phyloP scores from a whole-genome alignment of 2,329 filamentous ascomycete species.

The Fusarium marasasianum region DNA sequence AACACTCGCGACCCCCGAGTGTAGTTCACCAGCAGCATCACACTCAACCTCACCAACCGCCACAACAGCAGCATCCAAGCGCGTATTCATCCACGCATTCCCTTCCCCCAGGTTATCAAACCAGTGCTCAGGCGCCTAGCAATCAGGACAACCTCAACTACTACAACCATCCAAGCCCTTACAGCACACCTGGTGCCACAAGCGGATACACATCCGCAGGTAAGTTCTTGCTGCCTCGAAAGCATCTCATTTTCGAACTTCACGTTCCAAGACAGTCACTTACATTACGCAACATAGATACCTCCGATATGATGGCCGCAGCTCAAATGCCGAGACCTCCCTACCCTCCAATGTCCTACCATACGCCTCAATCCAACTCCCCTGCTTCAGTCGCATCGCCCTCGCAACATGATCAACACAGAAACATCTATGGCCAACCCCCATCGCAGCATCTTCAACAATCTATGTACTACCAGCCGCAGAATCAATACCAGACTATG shows the following conservation, averaged over 20 bases:
- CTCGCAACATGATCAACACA: conserved; percentile 87
- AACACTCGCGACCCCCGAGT: conserved; percentile 76
- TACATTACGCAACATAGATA: conserved; percentile 54
- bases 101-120: conserved; percentile 73
- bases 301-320: conserved; percentile 74
- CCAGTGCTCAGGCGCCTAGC: conserved; percentile 68
- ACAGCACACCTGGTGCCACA: conserved; percentile 82
- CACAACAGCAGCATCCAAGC: conserved; percentile 69
- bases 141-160: conserved; percentile 76
- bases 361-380: conserved; percentile 94
- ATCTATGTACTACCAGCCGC: conserved; percentile 78
- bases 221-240: conserved; percentile 57
- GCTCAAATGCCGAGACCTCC: conserved; percentile 76
- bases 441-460: conserved; percentile 80
- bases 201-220: conserved; percentile 89
- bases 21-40: conserved; percentile 79
- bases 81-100: conserved; percentile 76
- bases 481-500: conserved; percentile 73
- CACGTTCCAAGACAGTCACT: conserved; percentile 25
- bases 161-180: conserved; percentile 81
- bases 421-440: conserved; percentile 85
- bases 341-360: conserved; percentile 90
- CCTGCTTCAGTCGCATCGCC: conserved; percentile 92
- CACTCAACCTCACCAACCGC: conserved; percentile 69
- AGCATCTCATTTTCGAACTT: not conserved